Conservation (phyloP, 306 rosid species). For the Geum urbanum region DNA sequence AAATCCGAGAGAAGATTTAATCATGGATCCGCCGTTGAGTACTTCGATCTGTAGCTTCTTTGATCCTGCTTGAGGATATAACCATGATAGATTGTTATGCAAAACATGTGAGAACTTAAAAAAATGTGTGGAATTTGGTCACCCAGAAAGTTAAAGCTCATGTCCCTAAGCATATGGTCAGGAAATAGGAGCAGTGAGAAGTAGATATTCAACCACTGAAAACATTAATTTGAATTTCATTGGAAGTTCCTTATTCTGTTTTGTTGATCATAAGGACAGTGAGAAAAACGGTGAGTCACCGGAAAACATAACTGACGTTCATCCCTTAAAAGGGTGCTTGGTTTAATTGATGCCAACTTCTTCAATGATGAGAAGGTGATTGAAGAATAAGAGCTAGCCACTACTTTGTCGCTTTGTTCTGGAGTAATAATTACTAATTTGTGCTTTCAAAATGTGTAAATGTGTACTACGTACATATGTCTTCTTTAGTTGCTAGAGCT, state of each 20-base stretch:
- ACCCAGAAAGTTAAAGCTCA: conserved; percentile 45
- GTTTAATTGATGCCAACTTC: conserved; percentile 61
- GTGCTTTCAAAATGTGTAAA: background rate
- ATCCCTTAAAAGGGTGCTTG: conserved; percentile 35
- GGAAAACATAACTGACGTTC: conserved; percentile 20
- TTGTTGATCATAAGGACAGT: conserved; percentile 45
- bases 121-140: conserved; percentile 38
- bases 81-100: background rate
- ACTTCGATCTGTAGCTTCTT: background rate
- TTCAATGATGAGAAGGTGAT: conserved; percentile 48
- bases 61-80: background rate
- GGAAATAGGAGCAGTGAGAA: background rate
- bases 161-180: conserved; percentile 11
- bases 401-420: no score
- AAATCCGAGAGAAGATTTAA: no score
- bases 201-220: no score
- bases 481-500: conserved; percentile 41
- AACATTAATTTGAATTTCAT: background rate
- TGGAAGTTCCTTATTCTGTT: conserved; percentile 8
- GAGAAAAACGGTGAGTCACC: conserved; percentile 28
- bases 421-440: background rate
- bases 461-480: background rate
- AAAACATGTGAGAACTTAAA: conserved; percentile 37
- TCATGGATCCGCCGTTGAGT: no score
- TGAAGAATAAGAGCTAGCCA: background rate